Evolutionary conservation across 768 basidiomycete species (phyloP).

Genomic region (Mycena crocata): DNA sequence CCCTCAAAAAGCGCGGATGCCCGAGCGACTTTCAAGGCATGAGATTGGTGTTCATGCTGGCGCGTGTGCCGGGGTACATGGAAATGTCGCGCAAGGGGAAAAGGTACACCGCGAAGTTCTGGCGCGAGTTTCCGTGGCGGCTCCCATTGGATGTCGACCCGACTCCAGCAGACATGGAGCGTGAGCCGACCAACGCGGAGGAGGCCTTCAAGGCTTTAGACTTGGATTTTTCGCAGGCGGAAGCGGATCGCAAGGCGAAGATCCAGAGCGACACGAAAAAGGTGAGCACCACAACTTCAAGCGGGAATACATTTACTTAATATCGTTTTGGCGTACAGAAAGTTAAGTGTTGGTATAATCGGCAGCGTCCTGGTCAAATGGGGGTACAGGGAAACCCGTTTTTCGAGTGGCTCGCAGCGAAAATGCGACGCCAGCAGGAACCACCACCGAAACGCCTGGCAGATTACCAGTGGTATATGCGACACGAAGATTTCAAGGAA

Average conservation of each 20-base stretch:
- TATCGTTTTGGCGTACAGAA: not conserved
- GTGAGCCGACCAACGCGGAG: not conserved
- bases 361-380: not conserved
- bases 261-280: not conserved
- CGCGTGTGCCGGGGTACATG: not conserved
- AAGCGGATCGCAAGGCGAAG: not conserved
- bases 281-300: not conserved
- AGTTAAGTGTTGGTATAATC: conserved; percentile 12
- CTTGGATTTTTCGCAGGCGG: not conserved
- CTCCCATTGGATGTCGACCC: not conserved
- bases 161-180: not conserved
- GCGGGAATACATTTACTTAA: not conserved
- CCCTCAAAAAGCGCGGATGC: not conserved
- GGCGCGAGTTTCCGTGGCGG: not conserved
- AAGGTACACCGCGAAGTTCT: not conserved
- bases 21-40: not conserved
- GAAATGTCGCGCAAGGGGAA: not conserved
- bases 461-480: not conserved
- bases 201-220: not conserved
- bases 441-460: not conserved
- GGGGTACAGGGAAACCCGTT: not conserved
- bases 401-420: not conserved
- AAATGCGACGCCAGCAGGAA: not conserved
- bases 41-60: not conserved
- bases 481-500: not conserved